Conservation (phyloP, 2,329 filamentous ascomycete species). For the Aspergillus sp. region DNA sequence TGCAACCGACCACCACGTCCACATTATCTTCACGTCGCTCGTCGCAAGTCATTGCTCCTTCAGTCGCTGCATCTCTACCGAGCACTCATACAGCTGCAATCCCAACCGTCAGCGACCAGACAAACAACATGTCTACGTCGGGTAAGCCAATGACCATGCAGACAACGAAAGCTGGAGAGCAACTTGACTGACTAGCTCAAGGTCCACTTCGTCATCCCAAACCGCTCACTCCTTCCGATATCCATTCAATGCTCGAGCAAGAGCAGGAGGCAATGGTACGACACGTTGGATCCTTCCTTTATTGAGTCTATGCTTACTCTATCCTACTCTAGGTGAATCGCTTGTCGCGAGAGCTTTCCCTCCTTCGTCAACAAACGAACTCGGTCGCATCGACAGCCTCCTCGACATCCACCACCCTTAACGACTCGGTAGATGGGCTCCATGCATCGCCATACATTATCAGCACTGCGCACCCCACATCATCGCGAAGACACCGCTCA, state of each 20-base stretch:
- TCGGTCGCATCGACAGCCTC: slow-evolving; percentile 63
- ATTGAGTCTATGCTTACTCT: not conserved
- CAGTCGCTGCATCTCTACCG: slow-evolving; percentile 33
- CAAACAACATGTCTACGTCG: slow-evolving; percentile 41
- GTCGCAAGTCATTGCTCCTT: slow-evolving; percentile 52
- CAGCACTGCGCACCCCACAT: slow-evolving; percentile 54
- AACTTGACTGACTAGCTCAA: slow-evolving; percentile 27
- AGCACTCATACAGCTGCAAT: slow-evolving; percentile 30
- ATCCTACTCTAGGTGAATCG: slow-evolving; percentile 73
- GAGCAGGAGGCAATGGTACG: slow-evolving; percentile 90
- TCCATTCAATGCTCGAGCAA: slow-evolving; percentile 87
- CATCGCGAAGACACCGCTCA: slow-evolving; percentile 58
- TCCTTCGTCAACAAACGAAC: slow-evolving; percentile 71
- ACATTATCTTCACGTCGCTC: slow-evolving; percentile 45
- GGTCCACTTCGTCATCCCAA: slow-evolving; percentile 83
- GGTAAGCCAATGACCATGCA: slow-evolving; percentile 32
- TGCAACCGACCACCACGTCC: slow-evolving; percentile 28
- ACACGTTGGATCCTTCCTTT: slow-evolving; percentile 16
- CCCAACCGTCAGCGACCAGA: slow-evolving; percentile 34
- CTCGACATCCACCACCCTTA: slow-evolving; percentile 55
- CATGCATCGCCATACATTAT: slow-evolving; percentile 46
- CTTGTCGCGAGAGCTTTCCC: slow-evolving; percentile 80
- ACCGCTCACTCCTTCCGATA: slow-evolving; percentile 82
- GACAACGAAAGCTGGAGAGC: not conserved
- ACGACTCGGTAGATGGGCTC: slow-evolving; percentile 50